Base-by-base conservation (phyloP, 768 basidiomycete genomes). In the Termitomyces sp. region DNA sequence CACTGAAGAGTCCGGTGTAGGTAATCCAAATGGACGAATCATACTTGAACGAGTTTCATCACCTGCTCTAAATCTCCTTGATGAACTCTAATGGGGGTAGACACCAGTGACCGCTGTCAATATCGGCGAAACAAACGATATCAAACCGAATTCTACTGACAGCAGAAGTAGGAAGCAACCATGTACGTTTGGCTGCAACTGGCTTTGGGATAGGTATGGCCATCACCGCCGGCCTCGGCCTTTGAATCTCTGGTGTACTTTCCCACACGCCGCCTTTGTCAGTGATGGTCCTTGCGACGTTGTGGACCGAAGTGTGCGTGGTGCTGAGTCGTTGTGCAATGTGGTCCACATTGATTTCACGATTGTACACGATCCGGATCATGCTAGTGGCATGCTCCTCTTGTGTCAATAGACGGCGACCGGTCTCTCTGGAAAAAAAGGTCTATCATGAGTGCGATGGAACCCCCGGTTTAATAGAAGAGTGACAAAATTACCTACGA, bases 91-190 rank as follows among this genome's bases (percentile, higher is more conserved):
- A 17, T 42, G 15, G 14, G 25, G 25, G 25, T 25, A 7, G 15
- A 29, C 17, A 52, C 25, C 25, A 25, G 25, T 25, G 25, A 25
- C 17, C 15, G n/a, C 7, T 15, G 29, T 54, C 15, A 42, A 11
- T 42, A 42, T n/a, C 9, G 48, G 29, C n/a, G 37, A 37, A 17
- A 47, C 1, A 38, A 7, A 20, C 5, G n/a, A 31, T 51, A 12
- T 46, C 9, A 15, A 25, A 25, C 25, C 25, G 25, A 31, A n/a
- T 2, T 17, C 3, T 11, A 56, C 42, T 34, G 38, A 60, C 40
- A 42, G 51, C 36, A 42, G 51, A 32, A 46, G 66, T 42, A 57
- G 59, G 25, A 52, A 63, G 47, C 15, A 67, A 36, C 50, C 63
- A 20, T 34, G 53, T 7, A 29, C 61, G 57, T 37, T 25, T 54